These are phyloP conservation scores for Diversispora eburnea DNA, from an alignment of 192 early-diverging fungal genomes.

Conservation along the genomic window DNA sequence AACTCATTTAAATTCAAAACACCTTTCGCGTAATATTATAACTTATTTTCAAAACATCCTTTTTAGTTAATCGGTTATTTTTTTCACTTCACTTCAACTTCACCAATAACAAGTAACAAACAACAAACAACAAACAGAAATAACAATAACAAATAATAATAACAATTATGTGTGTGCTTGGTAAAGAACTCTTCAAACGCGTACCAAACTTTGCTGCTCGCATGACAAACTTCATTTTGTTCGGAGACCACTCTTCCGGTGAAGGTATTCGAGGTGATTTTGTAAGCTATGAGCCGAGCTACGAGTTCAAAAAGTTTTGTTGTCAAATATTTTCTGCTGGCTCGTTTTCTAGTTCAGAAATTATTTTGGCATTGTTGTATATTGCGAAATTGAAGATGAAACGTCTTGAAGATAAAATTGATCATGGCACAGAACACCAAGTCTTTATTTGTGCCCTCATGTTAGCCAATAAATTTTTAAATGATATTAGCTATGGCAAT, in stretches of 20 bases:
- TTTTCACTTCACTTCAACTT: no score
- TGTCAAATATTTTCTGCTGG: conserved; percentile 54
- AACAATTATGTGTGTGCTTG: not conserved
- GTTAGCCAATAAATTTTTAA: conserved; percentile 80
- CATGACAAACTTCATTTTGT: conserved; percentile 49
- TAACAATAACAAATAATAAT: not conserved
- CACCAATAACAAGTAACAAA: no score
- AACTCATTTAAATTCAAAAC: no score
- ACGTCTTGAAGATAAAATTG: conserved; percentile 54
- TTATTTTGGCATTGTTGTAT: conserved; percentile 63
- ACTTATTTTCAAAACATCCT: no score
- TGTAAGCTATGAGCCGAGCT: not conserved
- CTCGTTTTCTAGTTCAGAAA: conserved; percentile 58
- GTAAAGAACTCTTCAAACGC: conserved; percentile 1
- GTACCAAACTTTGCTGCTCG: conserved; percentile 52
- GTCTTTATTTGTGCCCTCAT: conserved; percentile 82
- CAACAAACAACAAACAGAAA: no score
- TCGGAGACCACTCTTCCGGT: conserved; percentile 13
- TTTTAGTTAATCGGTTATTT: no score
- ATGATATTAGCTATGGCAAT: conserved; percentile 89
- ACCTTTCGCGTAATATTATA: no score
- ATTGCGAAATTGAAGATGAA: conserved; percentile 55
- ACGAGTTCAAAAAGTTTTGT: conserved; percentile 47
- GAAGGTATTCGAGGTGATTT: not conserved
- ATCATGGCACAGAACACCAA: conserved; percentile 72